Percentiles rank a stretch among this genome's conserved stretches.
phyloP scores from a whole-genome alignment of 2,329 filamentous ascomycete species.

The Coniella vitis region DNA sequence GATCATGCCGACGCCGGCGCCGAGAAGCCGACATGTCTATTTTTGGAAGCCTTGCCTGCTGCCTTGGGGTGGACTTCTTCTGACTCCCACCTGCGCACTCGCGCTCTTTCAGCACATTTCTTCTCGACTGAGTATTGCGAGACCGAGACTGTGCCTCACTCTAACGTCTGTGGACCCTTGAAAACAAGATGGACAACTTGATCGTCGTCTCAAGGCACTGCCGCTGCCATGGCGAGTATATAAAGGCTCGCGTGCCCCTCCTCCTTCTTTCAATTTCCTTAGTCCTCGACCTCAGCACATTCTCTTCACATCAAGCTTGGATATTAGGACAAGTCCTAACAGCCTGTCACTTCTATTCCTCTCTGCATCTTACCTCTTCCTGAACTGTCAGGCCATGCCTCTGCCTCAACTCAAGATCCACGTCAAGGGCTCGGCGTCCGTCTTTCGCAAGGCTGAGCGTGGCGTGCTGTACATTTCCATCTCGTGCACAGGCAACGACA shows the following conservation, averaged over 20 bases:
- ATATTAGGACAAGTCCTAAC: too few relatives aligned
- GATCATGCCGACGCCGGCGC: background rate
- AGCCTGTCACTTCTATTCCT: too few relatives aligned
- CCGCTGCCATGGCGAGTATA: background rate
- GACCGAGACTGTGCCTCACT: background rate
- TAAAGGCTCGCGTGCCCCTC: too few relatives aligned
- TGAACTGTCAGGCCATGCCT: too few relatives aligned
- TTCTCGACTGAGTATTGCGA: background rate
- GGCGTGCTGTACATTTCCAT: conserved; percentile 16
- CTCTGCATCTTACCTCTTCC: background rate
- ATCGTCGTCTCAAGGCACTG: background rate
- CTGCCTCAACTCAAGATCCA: conserved; percentile 17
- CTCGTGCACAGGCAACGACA: conserved; percentile 2
- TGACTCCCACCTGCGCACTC: background rate
- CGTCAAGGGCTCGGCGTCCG: conserved; percentile 16
- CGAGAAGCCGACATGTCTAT: too few relatives aligned
- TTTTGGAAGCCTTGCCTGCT: too few relatives aligned
- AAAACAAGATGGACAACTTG: background rate
- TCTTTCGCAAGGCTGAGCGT: conserved; percentile 18
- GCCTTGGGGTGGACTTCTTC: too few relatives aligned
- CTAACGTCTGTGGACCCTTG: background rate
- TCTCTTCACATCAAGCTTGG: too few relatives aligned
- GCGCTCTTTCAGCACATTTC: background rate
- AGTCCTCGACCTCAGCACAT: too few relatives aligned
- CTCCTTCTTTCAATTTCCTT: too few relatives aligned